Percentiles rank a stretch among this genome's conserved stretches.
These are phyloP conservation scores for Exophiala lecanii-corni DNA, from an alignment of 2,329 filamentous ascomycete species.

Conservation along the genomic window DNA sequence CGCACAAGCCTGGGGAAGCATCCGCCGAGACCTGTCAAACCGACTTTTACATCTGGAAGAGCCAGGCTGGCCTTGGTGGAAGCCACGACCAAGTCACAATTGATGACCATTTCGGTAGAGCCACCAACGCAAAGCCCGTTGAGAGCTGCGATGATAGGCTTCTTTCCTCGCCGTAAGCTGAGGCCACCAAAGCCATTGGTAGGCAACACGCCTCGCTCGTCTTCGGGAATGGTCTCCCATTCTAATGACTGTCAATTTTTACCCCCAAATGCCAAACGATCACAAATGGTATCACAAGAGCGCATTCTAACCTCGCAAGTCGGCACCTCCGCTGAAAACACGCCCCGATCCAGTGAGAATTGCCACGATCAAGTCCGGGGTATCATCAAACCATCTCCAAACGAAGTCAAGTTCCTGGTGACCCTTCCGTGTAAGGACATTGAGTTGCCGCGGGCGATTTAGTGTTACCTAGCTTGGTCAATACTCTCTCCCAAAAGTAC, in stretches of 20 bases:
- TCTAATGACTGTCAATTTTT: slow-evolving; percentile 19
- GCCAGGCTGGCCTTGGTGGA: slow-evolving; percentile 53
- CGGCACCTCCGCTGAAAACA: slow-evolving; percentile 43
- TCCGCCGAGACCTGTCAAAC: slow-evolving; percentile 66
- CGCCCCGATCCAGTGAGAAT: slow-evolving; percentile 39
- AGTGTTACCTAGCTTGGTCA: too few species aligned
- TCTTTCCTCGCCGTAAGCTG: slow-evolving; percentile 60
- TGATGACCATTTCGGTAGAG: slow-evolving; percentile 69
- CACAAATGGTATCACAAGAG: slow-evolving; percentile 2
- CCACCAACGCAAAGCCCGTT: slow-evolving; percentile 71
- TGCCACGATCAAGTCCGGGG: slow-evolving; percentile 38
- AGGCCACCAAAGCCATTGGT: slow-evolving; percentile 30
- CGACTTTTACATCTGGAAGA: slow-evolving; percentile 66
- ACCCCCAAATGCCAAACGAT: neutral
- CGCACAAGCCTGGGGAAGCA: slow-evolving; percentile 63
- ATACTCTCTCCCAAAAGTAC: too few species aligned
- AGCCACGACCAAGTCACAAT: slow-evolving; percentile 68
- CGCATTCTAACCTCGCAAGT: slow-evolving; percentile 40
- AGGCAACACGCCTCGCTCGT: slow-evolving; percentile 12
- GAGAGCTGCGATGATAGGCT: slow-evolving; percentile 70
- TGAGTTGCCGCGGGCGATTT: too few species aligned
- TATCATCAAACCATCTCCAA: slow-evolving; percentile 42
- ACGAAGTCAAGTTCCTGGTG: too few species aligned
- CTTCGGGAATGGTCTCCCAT: slow-evolving; percentile 21
- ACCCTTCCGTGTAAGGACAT: too few species aligned